Percentiles rank a stretch among this genome's conserved stretches.
phyloP scores from a whole-genome alignment of 257 asterid species.

The Nicotiana knightiana region DNA sequence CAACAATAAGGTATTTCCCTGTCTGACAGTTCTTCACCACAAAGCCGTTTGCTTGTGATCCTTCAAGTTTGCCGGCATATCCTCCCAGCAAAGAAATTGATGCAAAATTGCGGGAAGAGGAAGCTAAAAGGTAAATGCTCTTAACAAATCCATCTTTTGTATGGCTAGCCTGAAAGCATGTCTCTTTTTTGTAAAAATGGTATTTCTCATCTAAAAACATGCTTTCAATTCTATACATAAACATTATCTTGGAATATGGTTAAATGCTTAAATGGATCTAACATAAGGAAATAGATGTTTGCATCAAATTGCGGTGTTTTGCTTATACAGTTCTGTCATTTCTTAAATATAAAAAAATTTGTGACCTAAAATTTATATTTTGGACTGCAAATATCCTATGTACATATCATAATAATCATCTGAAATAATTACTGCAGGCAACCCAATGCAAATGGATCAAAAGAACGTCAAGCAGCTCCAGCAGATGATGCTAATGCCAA shows the following conservation, averaged over 20 bases:
- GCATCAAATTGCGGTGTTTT: not conserved
- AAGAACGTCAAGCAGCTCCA: conserved; percentile 45
- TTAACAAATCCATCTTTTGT: not conserved
- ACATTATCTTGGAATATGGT: not conserved
- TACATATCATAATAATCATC: not conserved
- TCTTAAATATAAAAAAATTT: not conserved
- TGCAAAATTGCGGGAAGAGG: conserved; percentile 39
- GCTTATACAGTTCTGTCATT: not conserved
- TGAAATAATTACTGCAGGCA: conserved; percentile 36
- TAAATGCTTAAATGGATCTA: not conserved
- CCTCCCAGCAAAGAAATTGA: conserved; percentile 56
- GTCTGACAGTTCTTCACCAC: conserved; percentile 42
- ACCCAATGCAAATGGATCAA: conserved; percentile 37
- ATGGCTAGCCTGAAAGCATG: not conserved
- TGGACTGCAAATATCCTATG: not conserved
- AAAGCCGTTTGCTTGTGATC: conserved; percentile 52
- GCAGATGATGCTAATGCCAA: conserved; percentile 40
- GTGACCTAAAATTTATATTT: not conserved
- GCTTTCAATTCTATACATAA: not conserved
- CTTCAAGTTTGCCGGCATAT: conserved; percentile 49
- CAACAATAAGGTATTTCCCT: not conserved
- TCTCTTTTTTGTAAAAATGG: too few species aligned
- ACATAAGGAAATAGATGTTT: not conserved
- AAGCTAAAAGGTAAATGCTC: conserved; percentile 35
- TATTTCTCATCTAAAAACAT: not conserved